Conservation (phyloP, 2,329 filamentous ascomycete species). For the Cryphonectria japonica region DNA sequence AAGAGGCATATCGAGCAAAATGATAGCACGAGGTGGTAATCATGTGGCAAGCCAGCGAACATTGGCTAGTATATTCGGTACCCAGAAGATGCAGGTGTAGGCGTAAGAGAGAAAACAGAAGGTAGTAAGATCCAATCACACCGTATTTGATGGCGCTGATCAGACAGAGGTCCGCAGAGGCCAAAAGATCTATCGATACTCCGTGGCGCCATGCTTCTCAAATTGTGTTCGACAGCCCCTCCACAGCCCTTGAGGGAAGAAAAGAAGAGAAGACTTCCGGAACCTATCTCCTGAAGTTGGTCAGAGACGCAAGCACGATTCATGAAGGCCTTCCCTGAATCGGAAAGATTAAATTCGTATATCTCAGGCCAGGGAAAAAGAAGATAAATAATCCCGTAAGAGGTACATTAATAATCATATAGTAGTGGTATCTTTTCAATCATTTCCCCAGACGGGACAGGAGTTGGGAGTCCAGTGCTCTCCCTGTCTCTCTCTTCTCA, state of each 20-base stretch:
- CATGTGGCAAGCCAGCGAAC: conserved; percentile 9
- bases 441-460: neutral
- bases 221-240: too few relatives aligned
- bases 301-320: conserved; percentile 7
- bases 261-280: neutral
- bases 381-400: conserved; percentile 11
- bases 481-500: conserved; percentile 35
- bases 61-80: conserved; percentile 15
- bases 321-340: neutral
- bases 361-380: conserved; percentile 4
- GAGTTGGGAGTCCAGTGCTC: neutral
- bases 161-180: neutral
- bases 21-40: neutral
- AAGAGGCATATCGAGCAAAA: neutral
- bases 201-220: too few relatives aligned
- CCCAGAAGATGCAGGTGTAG: neutral
- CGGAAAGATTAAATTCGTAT: conserved; percentile 26
- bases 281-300: neutral
- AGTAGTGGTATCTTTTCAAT: conserved; percentile 18
- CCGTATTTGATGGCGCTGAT: neutral
- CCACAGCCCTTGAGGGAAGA: too few relatives aligned
- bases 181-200: conserved; percentile 1
- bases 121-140: neutral
- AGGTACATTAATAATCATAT: conserved; percentile 21
- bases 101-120: neutral